Percentiles rank a stretch among this genome's conserved stretches.
These are phyloP conservation scores for Fomitopsis pulvina DNA, from an alignment of 768 basidiomycete genomes.

Conservation along the genomic window DNA sequence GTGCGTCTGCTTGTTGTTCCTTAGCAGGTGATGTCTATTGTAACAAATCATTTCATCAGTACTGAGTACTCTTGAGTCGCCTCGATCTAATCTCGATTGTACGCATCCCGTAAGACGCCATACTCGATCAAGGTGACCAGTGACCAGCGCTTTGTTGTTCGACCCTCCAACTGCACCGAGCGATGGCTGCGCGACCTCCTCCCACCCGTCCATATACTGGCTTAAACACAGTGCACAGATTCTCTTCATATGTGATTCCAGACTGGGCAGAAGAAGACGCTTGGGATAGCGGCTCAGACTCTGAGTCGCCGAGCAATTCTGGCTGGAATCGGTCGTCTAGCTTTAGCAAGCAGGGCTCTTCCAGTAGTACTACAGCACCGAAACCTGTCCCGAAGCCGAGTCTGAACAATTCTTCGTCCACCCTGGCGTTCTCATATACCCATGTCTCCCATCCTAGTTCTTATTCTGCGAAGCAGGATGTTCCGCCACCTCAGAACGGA, in stretches of 20 bases:
- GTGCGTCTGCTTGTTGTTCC: neutral
- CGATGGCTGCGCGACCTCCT: slow-evolving; percentile 53
- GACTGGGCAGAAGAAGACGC: slow-evolving; percentile 86
- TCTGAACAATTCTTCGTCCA: slow-evolving; percentile 53
- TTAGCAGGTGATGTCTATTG: neutral
- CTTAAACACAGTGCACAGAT: slow-evolving; percentile 40
- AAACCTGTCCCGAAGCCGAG: slow-evolving; percentile 46
- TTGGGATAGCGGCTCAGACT: slow-evolving; percentile 81
- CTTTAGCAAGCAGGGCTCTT: slow-evolving; percentile 12
- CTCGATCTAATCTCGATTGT: neutral
- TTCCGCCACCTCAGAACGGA: slow-evolving; percentile 45
- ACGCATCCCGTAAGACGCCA: neutral
- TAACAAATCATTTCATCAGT: neutral
- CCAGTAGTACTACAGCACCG: slow-evolving; percentile 36
- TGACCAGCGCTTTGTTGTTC: neutral
- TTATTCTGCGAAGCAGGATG: slow-evolving; percentile 54
- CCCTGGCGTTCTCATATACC: slow-evolving; percentile 75
- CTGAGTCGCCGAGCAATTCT: slow-evolving; percentile 51
- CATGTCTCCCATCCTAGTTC: slow-evolving; percentile 72
- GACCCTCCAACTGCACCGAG: neutral
- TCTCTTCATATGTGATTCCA: slow-evolving; percentile 35
- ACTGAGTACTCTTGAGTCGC: neutral
- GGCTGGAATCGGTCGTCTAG: slow-evolving; percentile 15
- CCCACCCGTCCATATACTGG: slow-evolving; percentile 71
- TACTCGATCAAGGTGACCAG: neutral